A percentile compares a stretch with the other conserved stretches of the same genome.
phyloP scores from a whole-genome alignment of 768 basidiomycete genomes.

The Hirschioporus abietinus region DNA sequence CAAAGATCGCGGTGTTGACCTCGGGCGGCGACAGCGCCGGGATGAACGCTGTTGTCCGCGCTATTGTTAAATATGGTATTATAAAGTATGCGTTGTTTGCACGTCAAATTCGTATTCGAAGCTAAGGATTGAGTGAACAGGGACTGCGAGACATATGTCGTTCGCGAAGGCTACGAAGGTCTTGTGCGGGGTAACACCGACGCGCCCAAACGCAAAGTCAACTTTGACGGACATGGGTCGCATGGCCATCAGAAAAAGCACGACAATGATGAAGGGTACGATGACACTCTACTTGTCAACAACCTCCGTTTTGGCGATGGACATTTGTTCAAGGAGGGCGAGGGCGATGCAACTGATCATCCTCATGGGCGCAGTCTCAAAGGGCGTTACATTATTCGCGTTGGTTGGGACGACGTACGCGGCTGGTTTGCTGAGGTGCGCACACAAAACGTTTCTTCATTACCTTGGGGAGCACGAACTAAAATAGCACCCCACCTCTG shows the following conservation, averaged over 20 bases:
- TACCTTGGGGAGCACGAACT: neutral
- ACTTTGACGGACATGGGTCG: slow-evolving; percentile 4
- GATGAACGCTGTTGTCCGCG: slow-evolving; percentile 93
- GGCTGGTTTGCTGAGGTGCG: slow-evolving; percentile 89
- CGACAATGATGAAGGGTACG: slow-evolving; percentile 16
- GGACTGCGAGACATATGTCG: slow-evolving; percentile 93
- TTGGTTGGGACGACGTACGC: slow-evolving; percentile 97
- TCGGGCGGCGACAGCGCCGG: slow-evolving; percentile 98
- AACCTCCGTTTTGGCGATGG: slow-evolving; percentile 85
- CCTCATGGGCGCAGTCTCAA: slow-evolving; percentile 67
- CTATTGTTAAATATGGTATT: slow-evolving; percentile 90
- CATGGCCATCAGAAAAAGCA: slow-evolving; percentile 14
- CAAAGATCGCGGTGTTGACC: slow-evolving; percentile 93
- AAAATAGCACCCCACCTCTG: neutral
- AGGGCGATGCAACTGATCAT: slow-evolving; percentile 61
- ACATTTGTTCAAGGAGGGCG: slow-evolving; percentile 66
- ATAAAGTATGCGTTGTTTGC: slow-evolving; percentile 54
- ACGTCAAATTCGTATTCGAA: neutral
- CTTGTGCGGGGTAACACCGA: slow-evolving; percentile 86
- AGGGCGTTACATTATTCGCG: slow-evolving; percentile 88
- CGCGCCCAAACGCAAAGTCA: slow-evolving; percentile 13
- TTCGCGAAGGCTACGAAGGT: slow-evolving; percentile 98
- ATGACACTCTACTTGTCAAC: slow-evolving; percentile 43
- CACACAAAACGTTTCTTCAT: neutral
- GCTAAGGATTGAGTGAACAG: slow-evolving; percentile 32